A percentile compares a stretch with the other conserved stretches of the same genome.
phyloP scores from a whole-genome alignment of 306 rosid species.

The Heteromeles arbutifolia region DNA sequence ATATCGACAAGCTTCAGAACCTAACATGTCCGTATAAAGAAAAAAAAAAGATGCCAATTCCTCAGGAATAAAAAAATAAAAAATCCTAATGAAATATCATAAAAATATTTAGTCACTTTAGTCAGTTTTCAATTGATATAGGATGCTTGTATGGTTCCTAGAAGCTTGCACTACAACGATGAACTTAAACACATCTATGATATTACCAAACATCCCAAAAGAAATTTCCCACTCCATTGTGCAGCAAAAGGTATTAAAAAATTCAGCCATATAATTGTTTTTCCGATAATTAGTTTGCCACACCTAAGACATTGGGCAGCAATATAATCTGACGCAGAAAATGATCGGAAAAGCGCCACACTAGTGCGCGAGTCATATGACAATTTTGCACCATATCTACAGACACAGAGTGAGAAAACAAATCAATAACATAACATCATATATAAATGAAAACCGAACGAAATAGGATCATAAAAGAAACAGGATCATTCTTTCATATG shows the following conservation, averaged over 20 bases:
- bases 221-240: conserved; percentile 4
- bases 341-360: conserved; percentile 71
- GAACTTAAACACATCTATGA: neutral
- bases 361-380: conserved; percentile 78
- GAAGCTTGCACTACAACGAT: too few relatives aligned
- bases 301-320: conserved; percentile 87
- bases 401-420: neutral
- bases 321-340: conserved; percentile 76
- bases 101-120: too few relatives aligned
- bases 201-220: neutral
- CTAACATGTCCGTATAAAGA: too few relatives aligned
- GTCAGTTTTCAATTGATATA: too few relatives aligned
- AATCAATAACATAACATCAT: too few relatives aligned
- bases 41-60: too few relatives aligned
- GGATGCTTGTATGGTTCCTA: too few relatives aligned
- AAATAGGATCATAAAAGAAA: neutral
- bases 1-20: too few relatives aligned
- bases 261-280: neutral
- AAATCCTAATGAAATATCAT: too few relatives aligned
- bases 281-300: conserved; percentile 6
- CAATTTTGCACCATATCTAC: conserved; percentile 50
- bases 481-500: neutral
- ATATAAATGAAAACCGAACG: neutral
- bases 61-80: too few relatives aligned
- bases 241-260: neutral